phyloP scores from a whole-genome alignment of 2,329 filamentous ascomycete genomes.

The Aspergillus bombycis region DNA sequence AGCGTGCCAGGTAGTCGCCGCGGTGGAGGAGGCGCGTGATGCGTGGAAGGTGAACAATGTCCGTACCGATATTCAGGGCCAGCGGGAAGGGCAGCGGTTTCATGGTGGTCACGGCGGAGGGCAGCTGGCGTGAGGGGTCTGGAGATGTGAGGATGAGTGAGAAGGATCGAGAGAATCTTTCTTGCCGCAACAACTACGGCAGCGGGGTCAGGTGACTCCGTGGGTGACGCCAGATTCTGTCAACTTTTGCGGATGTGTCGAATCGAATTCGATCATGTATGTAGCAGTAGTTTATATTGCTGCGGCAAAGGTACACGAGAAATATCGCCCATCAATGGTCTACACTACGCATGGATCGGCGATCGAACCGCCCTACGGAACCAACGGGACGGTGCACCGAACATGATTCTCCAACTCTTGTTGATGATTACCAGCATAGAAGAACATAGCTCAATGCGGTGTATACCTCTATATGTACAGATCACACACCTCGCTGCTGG shows the following conservation, averaged over 20 bases:
- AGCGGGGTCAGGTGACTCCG: background rate
- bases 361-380: background rate
- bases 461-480: constrained; percentile 35
- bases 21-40: constrained; percentile 58
- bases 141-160: background rate
- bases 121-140: background rate
- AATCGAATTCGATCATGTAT: background rate
- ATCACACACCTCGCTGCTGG: constrained; percentile 20
- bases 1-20: constrained; percentile 41
- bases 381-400: background rate
- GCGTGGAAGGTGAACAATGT: constrained; percentile 73
- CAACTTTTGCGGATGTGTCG: background rate
- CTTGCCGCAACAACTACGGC: background rate
- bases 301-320: background rate
- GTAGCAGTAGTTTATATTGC: background rate
- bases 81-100: constrained; percentile 59
- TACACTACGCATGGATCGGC: background rate
- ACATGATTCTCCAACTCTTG: background rate
- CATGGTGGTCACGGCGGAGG: constrained; percentile 25
- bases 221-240: background rate
- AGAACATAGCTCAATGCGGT: constrained; percentile 21
- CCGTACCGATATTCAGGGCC: constrained; percentile 73
- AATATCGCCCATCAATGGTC: background rate
- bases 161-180: background rate
- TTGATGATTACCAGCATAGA: constrained; percentile 7